Evolutionary conservation across 441 rosid genomes (phyloP).

Genomic region (Pelargonium cotyledonis): DNA sequence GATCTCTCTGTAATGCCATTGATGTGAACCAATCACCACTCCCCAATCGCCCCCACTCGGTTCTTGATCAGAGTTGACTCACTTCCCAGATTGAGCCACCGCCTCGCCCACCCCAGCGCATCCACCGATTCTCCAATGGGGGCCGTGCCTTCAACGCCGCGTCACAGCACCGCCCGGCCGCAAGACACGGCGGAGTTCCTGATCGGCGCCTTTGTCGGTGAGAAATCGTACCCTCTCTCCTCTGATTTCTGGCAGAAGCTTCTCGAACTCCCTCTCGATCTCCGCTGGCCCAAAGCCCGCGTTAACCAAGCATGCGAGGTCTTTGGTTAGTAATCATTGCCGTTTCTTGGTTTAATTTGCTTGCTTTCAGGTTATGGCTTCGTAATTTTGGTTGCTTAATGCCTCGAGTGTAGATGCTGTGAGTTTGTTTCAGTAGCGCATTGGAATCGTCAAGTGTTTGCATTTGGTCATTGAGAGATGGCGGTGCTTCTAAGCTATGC

Average conservation of each 20-base stretch:
- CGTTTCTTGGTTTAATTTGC: neutral
- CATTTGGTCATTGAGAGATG: neutral
- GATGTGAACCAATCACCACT: conserved; percentile 22
- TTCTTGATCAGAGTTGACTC: conserved; percentile 38
- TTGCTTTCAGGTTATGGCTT: neutral
- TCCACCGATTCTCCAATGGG: conserved; percentile 45
- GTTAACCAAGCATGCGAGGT: conserved; percentile 70
- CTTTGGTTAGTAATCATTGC: conserved; percentile 46
- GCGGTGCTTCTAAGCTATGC: neutral
- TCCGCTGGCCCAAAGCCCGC: conserved; percentile 64
- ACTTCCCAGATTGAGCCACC: conserved; percentile 12
- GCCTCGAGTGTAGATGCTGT: neutral
- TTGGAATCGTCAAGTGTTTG: neutral
- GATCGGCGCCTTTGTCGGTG: conserved; percentile 73
- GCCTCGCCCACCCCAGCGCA: neutral
- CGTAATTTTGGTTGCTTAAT: neutral
- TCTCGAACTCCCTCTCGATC: conserved; percentile 69
- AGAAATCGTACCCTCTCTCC: conserved; percentile 71
- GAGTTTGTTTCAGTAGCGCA: neutral
- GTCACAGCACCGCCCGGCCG: conserved; percentile 27
- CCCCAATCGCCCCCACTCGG: conserved; percentile 31
- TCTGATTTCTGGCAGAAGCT: conserved; percentile 97
- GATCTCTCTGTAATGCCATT: conserved; percentile 34
- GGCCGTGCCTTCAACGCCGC: conserved; percentile 82
- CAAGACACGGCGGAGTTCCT: conserved; percentile 67